Base-by-base conservation (phyloP, 2,329 filamentous ascomycete genomes). In the Basipetospora sp. region DNA sequence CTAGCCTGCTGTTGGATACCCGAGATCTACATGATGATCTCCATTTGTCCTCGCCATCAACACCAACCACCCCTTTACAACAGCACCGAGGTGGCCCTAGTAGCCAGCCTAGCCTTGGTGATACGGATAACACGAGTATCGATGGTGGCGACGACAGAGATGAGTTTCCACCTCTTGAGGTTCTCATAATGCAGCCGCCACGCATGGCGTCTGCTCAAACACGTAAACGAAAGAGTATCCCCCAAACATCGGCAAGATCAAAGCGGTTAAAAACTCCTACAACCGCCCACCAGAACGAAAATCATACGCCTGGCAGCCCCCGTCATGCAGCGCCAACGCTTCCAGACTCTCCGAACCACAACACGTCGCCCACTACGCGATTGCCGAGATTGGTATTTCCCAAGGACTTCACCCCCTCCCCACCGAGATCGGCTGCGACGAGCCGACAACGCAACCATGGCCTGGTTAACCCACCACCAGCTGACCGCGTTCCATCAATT, bases 111-210 rank as follows among this genome's bases (percentile, higher is more conserved):
- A 59, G 54, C 41, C 56, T 54, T 11, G 45, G 42, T n/a, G 49
- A 41, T 3, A 62, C 57, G 2, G 56, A 62, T 17, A 48, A 48
- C 26, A 61, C 58, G 4, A 60, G 56, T 37, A 36, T 60, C 11
- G 30, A 34, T 32, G 42, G 47, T 17, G 59, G 54, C 4, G 52
- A 56, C 18, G 60, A 63, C 15, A 19, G 26, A 10, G 36, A 39
- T 5, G 36, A 39, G 22, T 45, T 63, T 17, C 60, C 60, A 27
- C 46, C 52, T 5, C 33, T 63, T 9, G 48, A 54, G 10, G 54
- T 61, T n/a, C 44, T 60, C 5, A 32, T 58, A 2, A 49, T 36
- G 10, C 47, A 45, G 14, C 44, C 45, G 3, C 39, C 41, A 6
- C 47, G 33, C 14, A 14, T 33, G 5, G 16, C 17, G 10, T 41